A percentile compares a stretch with the other conserved stretches of the same genome.
Evolutionary conservation across 2,329 filamentous ascomycete genomes (phyloP).

Genomic region (Xylariaceae sp.): DNA sequence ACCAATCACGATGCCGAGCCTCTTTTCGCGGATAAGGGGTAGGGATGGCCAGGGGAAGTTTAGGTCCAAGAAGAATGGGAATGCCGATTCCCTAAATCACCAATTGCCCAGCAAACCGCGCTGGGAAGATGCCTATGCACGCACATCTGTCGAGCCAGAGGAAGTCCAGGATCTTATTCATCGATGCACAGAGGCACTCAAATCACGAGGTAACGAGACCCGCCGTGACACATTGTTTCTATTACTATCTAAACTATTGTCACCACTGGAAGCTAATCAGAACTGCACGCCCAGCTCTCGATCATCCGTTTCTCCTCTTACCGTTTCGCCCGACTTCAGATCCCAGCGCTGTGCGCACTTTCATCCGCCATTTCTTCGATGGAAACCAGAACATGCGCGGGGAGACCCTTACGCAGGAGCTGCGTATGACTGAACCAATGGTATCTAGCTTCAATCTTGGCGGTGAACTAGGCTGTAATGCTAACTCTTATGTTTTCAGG

Average conservation of each 20-base stretch:
- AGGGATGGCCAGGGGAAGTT: slow-evolving; percentile 72
- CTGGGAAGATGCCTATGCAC: slow-evolving; percentile 88
- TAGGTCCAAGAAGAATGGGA: slow-evolving; percentile 70
- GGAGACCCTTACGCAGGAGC: slow-evolving; percentile 77
- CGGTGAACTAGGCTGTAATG: background rate
- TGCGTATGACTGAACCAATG: slow-evolving; percentile 93
- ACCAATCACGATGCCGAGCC: slow-evolving; percentile 57
- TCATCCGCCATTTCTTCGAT: slow-evolving; percentile 91
- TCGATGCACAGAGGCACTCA: slow-evolving; percentile 88
- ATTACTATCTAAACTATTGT: background rate
- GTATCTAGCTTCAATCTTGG: slow-evolving; percentile 56
- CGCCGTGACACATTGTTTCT: background rate
- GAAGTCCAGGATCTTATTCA: slow-evolving; percentile 88
- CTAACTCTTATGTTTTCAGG: slow-evolving; percentile 56
- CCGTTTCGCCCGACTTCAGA: slow-evolving; percentile 95
- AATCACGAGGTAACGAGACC: slow-evolving; percentile 77
- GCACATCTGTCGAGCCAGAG: slow-evolving; percentile 81
- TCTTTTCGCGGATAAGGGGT: slow-evolving; percentile 72
- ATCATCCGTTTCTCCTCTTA: slow-evolving; percentile 89
- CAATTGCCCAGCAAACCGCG: slow-evolving; percentile 70
- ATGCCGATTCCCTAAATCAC: slow-evolving; percentile 55
- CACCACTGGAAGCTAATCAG: slow-evolving; percentile 21
- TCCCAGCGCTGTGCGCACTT: slow-evolving; percentile 87
- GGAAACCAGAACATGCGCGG: slow-evolving; percentile 68
- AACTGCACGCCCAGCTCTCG: slow-evolving; percentile 67